These are phyloP conservation scores for Talaromyces sp. DNA, from an alignment of 2,329 filamentous ascomycete species.

Conservation along the genomic window DNA sequence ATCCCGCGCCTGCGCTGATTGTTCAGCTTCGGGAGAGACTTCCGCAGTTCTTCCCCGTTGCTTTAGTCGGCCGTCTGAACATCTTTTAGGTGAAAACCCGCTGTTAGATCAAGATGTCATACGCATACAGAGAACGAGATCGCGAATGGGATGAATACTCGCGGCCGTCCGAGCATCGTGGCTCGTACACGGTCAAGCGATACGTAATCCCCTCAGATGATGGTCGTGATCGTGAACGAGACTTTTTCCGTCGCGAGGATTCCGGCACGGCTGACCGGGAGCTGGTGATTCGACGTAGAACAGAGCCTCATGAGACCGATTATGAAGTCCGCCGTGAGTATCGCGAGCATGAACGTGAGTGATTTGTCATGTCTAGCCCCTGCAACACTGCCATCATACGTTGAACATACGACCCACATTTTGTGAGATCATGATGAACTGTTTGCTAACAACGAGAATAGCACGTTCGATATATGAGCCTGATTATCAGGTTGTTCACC, in stretches of 20 bases:
- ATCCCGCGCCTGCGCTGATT: neutral
- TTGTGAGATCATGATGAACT: slow-evolving; percentile 6
- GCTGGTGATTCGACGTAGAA: slow-evolving; percentile 45
- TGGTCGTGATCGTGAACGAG: slow-evolving; percentile 34
- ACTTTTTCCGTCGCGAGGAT: slow-evolving; percentile 34
- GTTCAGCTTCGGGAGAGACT: slow-evolving; percentile 3
- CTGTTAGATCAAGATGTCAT: slow-evolving; percentile 29
- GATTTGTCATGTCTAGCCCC: slow-evolving; percentile 17
- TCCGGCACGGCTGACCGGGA: slow-evolving; percentile 37
- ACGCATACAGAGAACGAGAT: slow-evolving; percentile 40
- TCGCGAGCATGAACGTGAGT: slow-evolving; percentile 46
- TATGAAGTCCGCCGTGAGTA: slow-evolving; percentile 45
- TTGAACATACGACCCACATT: neutral
- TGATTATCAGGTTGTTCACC: slow-evolving; percentile 59
- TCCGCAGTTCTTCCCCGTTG: neutral
- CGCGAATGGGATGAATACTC: slow-evolving; percentile 42
- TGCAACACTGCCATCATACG: neutral
- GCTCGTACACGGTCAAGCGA: slow-evolving; percentile 57
- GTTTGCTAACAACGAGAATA: slow-evolving; percentile 36
- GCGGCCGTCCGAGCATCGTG: slow-evolving; percentile 38
- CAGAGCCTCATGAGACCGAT: slow-evolving; percentile 49
- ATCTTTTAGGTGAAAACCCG: neutral
- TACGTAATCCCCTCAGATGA: slow-evolving; percentile 51
- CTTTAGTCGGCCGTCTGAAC: neutral
- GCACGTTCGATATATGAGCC: slow-evolving; percentile 55